Evolutionary conservation across 1,139 yeast genomes (phyloP), one percentile per base, ranked within the genome.

Genomic region (Candida tetrigidarum): DNA sequence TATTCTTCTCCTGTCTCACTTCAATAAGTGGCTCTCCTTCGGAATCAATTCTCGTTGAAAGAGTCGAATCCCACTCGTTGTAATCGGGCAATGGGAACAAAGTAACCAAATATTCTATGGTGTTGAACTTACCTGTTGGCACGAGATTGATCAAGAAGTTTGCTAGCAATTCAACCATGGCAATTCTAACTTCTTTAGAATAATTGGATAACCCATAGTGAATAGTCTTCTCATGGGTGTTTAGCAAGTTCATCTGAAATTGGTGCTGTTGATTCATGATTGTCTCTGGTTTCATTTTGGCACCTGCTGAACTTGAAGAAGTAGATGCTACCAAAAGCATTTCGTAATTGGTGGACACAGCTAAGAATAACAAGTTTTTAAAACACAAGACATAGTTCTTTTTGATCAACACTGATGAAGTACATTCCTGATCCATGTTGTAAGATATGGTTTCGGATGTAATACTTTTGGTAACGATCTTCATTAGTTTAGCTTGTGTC

Each of bases 231-330:
- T 71, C 75, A 48, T 71, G 59, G 1, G 68, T 45, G 2, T 56
- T 39, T 38, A 74, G 58, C 15, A 74, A 49, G 30, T 54, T 51
- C 10, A 48, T 43, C 54, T 74, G 80, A 49, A 61, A 72, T 46
- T 59, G 70, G 49, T 71, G 64, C 48, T 74, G 79, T 40, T 65
- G 74, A 8, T 60, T 44, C 78, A 74, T 72, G 26, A 74, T 62
- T 0, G 69, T 54, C 42, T 74, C 79, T 0, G 80, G 78, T 43
- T 72, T 73, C 62, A 71, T 50, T 50, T 73, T 73, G 4, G 76
- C 66, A 3, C 74, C 71, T 1, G 71, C 62, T 0, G 73, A 61
- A 7, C 67, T 52, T 5, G 74, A 62, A 0, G 76, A 64, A 2
- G 77, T 64, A 3, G 76, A 70, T 10, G 61, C 51, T 1, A 71